Evolutionary conservation across 2,329 filamentous ascomycete species (phyloP), one percentile per base, ranked within the genome.

Genomic region (Shiraia sp.): DNA sequence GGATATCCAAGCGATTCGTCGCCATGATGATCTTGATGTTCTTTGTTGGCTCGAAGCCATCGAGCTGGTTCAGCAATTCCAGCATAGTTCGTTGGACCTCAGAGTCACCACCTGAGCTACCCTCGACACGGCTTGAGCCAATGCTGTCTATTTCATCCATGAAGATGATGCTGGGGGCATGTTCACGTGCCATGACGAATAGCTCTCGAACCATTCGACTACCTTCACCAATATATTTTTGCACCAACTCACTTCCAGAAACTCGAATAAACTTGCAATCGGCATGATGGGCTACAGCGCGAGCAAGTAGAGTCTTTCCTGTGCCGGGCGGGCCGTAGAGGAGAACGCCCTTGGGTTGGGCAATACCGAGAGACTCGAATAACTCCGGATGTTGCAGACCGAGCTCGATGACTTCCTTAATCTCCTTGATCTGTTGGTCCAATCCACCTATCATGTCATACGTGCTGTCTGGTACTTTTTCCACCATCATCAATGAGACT

Each of bases 21-120:
- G 93, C 93, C 92, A 99, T 99, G 75, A 99, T 95, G 71, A 99
- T 90, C 75, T 99, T 99, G 83, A 99, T 99, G 75, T 97, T 97
- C 79, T 99, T 99, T 32, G 92, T 97, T 5, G 93, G 93, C 74
- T 97, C 93, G 73, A 99, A 99, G 36, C 93, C 93, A 68, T 99
- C 93, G 47, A 99, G 82, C 78, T 99, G 93, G 76, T 99, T 99
- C 54, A 99, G 83, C 47, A 99, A 79, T 72, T 99, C 93, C 74
- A 99, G 75, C 93, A 99, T 99, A 33, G 93, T 99, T 63, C 93
- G 86, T 76, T 99, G 93, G 38, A 99, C 93, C 73, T 99, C 93
- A 1, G 91, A 96, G 68, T 99, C 93, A 65, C 93, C 93, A 38
- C 91, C 91, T 14, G 89, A 95, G 44, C 88, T 95, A 17, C 92